Base-by-base conservation (phyloP, 345 rosid genomes). In the Cardamine occulta region DNA sequence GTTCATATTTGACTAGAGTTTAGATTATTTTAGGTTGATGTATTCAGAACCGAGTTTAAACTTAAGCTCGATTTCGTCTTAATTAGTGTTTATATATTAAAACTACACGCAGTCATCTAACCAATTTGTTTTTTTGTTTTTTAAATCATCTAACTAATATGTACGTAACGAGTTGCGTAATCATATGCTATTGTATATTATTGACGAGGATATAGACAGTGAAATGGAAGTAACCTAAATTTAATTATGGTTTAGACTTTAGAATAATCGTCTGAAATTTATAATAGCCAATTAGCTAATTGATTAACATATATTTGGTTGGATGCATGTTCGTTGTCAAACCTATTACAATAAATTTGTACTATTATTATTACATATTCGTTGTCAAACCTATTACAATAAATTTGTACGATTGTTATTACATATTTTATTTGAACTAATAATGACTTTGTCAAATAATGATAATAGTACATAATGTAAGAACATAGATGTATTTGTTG, bases 301-400 rank as follows among this genome's bases (percentile, higher is more conserved):
- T 40, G 55, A 29, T 51, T 29, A 53, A 54, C 26, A 51, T 35
- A 37, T 53, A 28, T 63, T 9, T 63, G 17, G 57, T 32, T 29
- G 65, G 58, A 44, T 64, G 64, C 77, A 64, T 74, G 65, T 31
- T 74, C 72, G 6, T 54, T 74, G 77, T 73, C 65, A 73, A 53
- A 42, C 57, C 6, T 51, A 55, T 32, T n/a, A 55, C 48, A 32
- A 56, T 56, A 55, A 3, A 21, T 63, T 40, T 10, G 8, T 17
- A 32, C 18, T 55, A 37, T 18, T 37, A 39, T 39, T 39, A 39
- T 10, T 10, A 39, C 77, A 64, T 73, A 56, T 31, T 73, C 70
- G 5, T 53, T 73, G 77, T 73, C n/a, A n/a, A n/a, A n/a, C n/a
- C n/a, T 48, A 54, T 31, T 31, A 54, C 47, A 42, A 54, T 55